Base-by-base conservation (phyloP, 805 yeast genomes). In the Debaryomyces tyrocola region DNA sequence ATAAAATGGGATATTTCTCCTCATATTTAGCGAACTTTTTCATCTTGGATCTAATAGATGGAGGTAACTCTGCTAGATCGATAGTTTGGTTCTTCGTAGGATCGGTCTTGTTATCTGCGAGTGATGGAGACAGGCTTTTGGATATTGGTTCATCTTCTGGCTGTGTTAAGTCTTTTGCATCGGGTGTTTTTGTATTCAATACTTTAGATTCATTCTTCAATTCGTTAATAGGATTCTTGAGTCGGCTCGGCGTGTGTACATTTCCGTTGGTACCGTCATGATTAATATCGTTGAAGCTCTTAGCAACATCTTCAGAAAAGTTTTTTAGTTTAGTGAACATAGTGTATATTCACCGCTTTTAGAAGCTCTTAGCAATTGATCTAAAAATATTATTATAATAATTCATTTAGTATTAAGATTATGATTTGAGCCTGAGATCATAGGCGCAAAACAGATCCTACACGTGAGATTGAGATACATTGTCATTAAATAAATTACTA, bases 21-120 rank as follows among this genome's bases (percentile, higher is more conserved):
- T 92, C 98, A 63, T 91, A 92, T 62, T 90, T 90, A 46, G 77
- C 81, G 58, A 87, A 88, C 68, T 89, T 91, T 46, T 77, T 77
- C 63, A 90, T 65, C 57, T 84, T 86, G 5, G 82, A 66, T 48
- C 78, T 77, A 14, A 90, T 66, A 4, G 78, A 81, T 2, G 78
- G 75, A 0, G 89, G 81, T 29, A 86, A 60, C 2, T 74, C 75
- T n/a, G 69, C 69, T 6, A 76, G 43, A 35, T 67, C 61, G 1
- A 20, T 12, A 20, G 48, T 46, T 33, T 48, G 59, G 41, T 20
- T 37, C 59, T 3, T 57, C 51, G 12, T 52, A 50, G 20, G 48
- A 21, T 33, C 41, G 39, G 31, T 49, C 40, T 35, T 35, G 47
- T 24, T 34, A 49, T 21, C 43, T 49, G 14, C 48, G 9, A 10